These are phyloP conservation scores for Ramichloridium luteum DNA, from an alignment of 2,329 filamentous ascomycete genomes.

Conservation along the genomic window DNA sequence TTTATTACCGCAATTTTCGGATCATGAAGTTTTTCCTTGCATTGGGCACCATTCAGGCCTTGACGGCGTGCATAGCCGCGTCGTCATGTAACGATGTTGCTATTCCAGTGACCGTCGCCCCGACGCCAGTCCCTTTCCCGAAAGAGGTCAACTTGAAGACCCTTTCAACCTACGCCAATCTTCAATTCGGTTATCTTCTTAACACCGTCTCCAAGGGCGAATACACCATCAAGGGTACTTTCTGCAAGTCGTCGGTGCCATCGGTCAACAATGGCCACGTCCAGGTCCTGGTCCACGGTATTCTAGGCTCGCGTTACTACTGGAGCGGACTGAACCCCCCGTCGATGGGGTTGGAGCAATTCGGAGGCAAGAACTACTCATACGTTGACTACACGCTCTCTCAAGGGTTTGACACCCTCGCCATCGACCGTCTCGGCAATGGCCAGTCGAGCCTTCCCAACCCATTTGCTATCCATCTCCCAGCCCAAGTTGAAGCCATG, in stretches of 20 bases:
- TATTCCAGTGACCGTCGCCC: neutral
- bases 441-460: conserved; percentile 1
- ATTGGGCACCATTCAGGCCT: neutral
- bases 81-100: neutral
- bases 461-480: conserved; percentile 2
- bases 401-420: conserved; percentile 3
- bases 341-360: neutral
- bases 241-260: conserved; percentile 1
- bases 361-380: conserved; percentile 2
- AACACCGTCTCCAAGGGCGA: conserved; percentile 1
- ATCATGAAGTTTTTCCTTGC: too few species aligned
- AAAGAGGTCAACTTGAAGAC: conserved; percentile 1
- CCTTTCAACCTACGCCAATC: conserved; percentile 1
- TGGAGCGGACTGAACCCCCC: conserved; percentile 1
- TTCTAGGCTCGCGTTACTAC: conserved; percentile 1
- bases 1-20: too few species aligned
- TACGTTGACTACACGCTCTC: conserved; percentile 4
- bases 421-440: conserved; percentile 3
- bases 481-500: conserved; percentile 4
- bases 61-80: neutral
- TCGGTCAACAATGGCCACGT: conserved; percentile 2
- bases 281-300: conserved; percentile 3
- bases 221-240: conserved; percentile 4
- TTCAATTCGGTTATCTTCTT: conserved; percentile 1
- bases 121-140: neutral